Evolutionary conservation across 352 stramenopile genomes (phyloP).

Genomic region (Phytophthora meadii): DNA sequence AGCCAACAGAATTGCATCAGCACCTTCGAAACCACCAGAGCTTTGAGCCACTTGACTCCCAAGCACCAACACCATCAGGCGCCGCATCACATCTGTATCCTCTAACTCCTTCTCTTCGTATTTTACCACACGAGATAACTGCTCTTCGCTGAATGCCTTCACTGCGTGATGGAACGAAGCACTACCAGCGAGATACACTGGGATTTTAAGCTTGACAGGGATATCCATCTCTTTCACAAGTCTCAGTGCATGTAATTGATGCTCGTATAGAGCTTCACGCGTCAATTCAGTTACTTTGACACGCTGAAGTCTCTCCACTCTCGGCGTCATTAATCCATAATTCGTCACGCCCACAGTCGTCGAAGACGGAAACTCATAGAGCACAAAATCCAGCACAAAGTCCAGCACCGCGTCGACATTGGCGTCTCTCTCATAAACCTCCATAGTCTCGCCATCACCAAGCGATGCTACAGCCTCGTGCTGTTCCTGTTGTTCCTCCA

Average conservation of each 20-base stretch:
- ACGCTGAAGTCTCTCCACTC: slow-evolving; percentile 60
- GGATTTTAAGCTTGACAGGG: slow-evolving; percentile 43
- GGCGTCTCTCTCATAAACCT: slow-evolving; percentile 9
- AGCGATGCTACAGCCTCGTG: not conserved
- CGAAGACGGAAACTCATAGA: slow-evolving; percentile 49
- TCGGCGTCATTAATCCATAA: slow-evolving; percentile 55
- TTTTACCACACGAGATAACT: slow-evolving; percentile 66
- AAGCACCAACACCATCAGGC: slow-evolving; percentile 63
- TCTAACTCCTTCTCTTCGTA: slow-evolving; percentile 64
- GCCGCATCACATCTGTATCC: slow-evolving; percentile 38
- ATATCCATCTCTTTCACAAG: slow-evolving; percentile 67
- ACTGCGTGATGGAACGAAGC: slow-evolving; percentile 73
- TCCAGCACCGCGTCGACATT: slow-evolving; percentile 66
- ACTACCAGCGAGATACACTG: slow-evolving; percentile 63
- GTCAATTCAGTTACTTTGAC: slow-evolving; percentile 49
- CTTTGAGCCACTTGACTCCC: slow-evolving; percentile 65
- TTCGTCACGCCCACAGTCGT: slow-evolving; percentile 8
- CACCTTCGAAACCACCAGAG: slow-evolving; percentile 40
- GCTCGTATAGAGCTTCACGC: slow-evolving; percentile 62
- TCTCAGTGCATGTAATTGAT: slow-evolving; percentile 63
- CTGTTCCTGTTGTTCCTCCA: slow-evolving; percentile 4
- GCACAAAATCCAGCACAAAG: slow-evolving; percentile 74
- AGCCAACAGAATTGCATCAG: slow-evolving; percentile 47
- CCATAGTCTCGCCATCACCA: slow-evolving; percentile 7
- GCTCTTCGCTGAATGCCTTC: slow-evolving; percentile 75